Percentiles rank a stretch among this genome's conserved stretches.
Conservation (phyloP, 2,329 filamentous ascomycete genomes). For the Fulvia fulva region DNA sequence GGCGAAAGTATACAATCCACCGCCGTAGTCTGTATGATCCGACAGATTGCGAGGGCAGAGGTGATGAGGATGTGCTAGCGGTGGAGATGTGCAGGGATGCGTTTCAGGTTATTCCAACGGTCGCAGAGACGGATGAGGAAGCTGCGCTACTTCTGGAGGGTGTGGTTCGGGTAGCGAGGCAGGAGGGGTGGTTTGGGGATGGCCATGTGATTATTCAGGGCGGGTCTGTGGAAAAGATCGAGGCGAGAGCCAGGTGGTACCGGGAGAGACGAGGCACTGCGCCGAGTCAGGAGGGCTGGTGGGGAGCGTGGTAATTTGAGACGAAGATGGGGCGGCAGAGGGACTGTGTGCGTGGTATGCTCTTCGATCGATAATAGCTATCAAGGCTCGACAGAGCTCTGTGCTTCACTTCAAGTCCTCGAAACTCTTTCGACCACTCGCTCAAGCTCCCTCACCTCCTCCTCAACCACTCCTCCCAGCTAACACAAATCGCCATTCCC, state of each 20-base stretch:
- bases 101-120: not conserved
- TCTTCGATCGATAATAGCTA: no score
- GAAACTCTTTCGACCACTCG: no score
- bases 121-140: not conserved
- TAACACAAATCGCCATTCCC: not conserved
- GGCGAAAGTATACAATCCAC: not conserved
- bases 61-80: not conserved
- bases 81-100: not conserved
- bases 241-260: not conserved
- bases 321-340: no score
- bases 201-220: not conserved
- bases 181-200: not conserved
- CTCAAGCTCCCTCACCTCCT: no score
- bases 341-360: no score
- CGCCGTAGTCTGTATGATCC: not conserved
- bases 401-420: no score
- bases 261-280: no score
- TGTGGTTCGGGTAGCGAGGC: not conserved
- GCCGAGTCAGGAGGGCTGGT: no score
- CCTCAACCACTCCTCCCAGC: not conserved
- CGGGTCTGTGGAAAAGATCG: not conserved
- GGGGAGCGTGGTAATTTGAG: no score
- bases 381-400: no score
- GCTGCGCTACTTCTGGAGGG: not conserved
- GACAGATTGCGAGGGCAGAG: not conserved